Evolutionary conservation across 2,329 filamentous ascomycete genomes (phyloP).

Genomic region (Penicillium sp.): DNA sequence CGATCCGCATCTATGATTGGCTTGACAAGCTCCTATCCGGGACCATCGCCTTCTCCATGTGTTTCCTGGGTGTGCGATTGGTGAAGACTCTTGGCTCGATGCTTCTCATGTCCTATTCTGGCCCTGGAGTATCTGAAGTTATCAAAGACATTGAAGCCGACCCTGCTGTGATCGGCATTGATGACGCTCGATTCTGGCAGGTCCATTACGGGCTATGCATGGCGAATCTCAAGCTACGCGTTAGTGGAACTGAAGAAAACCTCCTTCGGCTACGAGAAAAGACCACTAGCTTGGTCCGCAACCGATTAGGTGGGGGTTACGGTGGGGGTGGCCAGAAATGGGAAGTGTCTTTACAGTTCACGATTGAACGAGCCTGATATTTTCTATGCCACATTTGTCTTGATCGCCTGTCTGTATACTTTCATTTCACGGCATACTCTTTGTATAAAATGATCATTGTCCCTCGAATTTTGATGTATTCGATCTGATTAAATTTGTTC

Average conservation of each 20-base stretch:
- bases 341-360: constrained; percentile 90
- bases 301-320: constrained; percentile 84
- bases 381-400: not conserved
- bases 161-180: constrained; percentile 71
- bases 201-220: constrained; percentile 96
- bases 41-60: constrained; percentile 84
- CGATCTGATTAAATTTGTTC: not conserved
- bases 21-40: constrained; percentile 81
- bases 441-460: constrained; percentile 2
- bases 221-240: constrained; percentile 83
- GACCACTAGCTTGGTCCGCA: constrained; percentile 77
- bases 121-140: constrained; percentile 67
- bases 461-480: not conserved
- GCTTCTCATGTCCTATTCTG: constrained; percentile 87
- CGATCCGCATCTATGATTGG: constrained; percentile 77
- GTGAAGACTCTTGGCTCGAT: constrained; percentile 87
- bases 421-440: not conserved
- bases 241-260: constrained; percentile 71
- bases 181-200: constrained; percentile 97
- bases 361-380: constrained; percentile 50
- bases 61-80: constrained; percentile 77
- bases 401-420: not conserved
- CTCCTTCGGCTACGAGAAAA: constrained; percentile 73
- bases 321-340: constrained; percentile 78
- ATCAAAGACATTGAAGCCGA: constrained; percentile 83